Conservation (phyloP, 257 asterid species). For the Orobanche coerulescens region DNA sequence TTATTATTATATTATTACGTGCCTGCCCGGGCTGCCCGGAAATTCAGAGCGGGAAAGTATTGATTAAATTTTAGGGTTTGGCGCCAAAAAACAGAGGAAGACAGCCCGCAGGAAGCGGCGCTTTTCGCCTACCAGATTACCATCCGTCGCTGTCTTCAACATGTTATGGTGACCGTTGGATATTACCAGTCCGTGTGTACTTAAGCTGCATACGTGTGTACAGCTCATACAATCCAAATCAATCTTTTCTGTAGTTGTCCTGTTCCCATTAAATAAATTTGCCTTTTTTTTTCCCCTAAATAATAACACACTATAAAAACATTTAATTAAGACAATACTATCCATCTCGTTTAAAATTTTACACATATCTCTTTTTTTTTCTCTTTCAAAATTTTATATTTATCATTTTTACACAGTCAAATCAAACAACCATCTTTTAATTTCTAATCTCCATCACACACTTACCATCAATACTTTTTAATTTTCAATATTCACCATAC, state of each 20-base stretch:
- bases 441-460: no score
- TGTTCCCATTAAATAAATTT: not conserved
- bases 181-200: not conserved
- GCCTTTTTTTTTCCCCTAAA: not conserved
- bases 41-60: constrained; percentile 16
- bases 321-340: no score
- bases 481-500: no score
- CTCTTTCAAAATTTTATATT: no score
- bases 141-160: constrained; percentile 7
- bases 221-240: not conserved
- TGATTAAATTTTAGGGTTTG: not conserved
- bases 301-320: no score
- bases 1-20: no score
- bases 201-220: not conserved
- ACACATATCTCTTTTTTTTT: no score
- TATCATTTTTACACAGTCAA: no score
- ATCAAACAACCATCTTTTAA: no score
- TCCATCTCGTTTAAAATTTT: no score
- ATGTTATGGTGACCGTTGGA: constrained; percentile 13
- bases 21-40: constrained; percentile 29
- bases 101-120: constrained; percentile 15
- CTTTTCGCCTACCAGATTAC: not conserved
- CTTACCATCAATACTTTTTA: no score
- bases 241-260: not conserved
- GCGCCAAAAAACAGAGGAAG: constrained; percentile 16